Evolutionary conservation across 176 grass and related monocot genomes (phyloP), one percentile per base, ranked within the genome.

Genomic region (Avena insularis): DNA sequence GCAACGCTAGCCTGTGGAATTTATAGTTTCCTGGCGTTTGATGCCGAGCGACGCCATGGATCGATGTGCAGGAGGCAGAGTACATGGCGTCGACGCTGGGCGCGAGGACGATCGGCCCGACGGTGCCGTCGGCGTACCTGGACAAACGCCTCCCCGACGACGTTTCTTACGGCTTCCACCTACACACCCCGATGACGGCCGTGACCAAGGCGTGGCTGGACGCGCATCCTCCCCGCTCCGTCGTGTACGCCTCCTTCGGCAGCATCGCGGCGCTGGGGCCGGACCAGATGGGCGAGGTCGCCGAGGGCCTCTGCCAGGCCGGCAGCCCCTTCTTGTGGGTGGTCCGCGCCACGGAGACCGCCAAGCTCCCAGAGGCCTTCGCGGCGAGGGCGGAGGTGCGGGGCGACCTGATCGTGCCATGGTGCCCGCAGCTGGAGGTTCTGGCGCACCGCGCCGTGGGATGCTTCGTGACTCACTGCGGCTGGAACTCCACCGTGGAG

Each of bases 211-310:
- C 71, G 3, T 94, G 92, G 91, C 78, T 97, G 0, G 77, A 78
- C 47, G 47, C 12, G 11, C 75, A 73, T 25, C 61, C 67, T 1
- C 13, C 79, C 0, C 62, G 54, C 45, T 93, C 92, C 19, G 89
- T 88, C 12, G 82, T 93, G n/a, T 97, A 91, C 69, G 87, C 79
- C 35, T 88, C 85, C 68, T 97, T 97, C 68, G 95, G 95, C 36
- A 97, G 92, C 72, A 29, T 94, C 20, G 88, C 58, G 50, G 4
- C 69, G 10, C 77, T 88, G 0, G 8, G 68, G 9, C 10, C 54
- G 0, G 38, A 3, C 4, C 92, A 97, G 55, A 80, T 97, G 57
- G 78, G 78, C 54, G 92, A 92, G 82, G 16, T 92, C 8, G 84
- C 88, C 0, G 63, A 91, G 29, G 90, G 86, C 4, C 78, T 97